Evolutionary conservation across 1,139 yeast genomes (phyloP), one percentile per base, ranked within the genome.

Genomic region (Saccharomyces hybrid): DNA sequence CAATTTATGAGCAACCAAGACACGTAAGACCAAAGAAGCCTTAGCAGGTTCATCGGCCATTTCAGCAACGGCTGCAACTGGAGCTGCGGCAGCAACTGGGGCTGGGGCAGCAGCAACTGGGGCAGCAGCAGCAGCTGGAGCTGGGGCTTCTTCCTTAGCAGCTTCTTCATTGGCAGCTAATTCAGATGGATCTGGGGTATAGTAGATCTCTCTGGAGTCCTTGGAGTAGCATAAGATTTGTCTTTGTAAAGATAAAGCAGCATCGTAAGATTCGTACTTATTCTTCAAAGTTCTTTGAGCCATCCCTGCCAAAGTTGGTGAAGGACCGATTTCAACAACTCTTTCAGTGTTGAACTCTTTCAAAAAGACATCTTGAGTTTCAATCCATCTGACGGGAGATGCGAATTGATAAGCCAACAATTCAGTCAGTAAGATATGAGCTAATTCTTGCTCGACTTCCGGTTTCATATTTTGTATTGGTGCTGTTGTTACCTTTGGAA

Each of bases 381-480:
- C 99, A 73, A 93, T 95, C 98, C 99, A 93, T 81, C 98, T 85
- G 62, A 93, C 99, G 50, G 99, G 99, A 60, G 98, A 91, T 49
- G 99, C 99, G 70, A 93, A 93, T 75, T 93, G 99, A 76, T 91
- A 93, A 52, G 99, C 98, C 75, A 93, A 80, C 66, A 93, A 83
- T 80, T 93, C 99, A 27, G 97, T 90, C 72, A 93, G 80, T 64
- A 93, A 80, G 61, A 90, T 86, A 73, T 93, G 98, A 62, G 99
- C 95, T 65, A 93, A 82, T 73, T 93, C 98, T 78, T 93, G 99
- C 79, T 93, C 96, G 62, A 90, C 86, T 80, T 93, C 98, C 63
- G 99, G 96, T 75, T 89, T 89, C 98, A 93, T 93, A 32, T 58
- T 20, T 20, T 20, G 2, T 20, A 30, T 27, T 28, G 50, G 25